Conservation (phyloP, 208 protist genomes). For the Phytomonas serpens region DNA sequence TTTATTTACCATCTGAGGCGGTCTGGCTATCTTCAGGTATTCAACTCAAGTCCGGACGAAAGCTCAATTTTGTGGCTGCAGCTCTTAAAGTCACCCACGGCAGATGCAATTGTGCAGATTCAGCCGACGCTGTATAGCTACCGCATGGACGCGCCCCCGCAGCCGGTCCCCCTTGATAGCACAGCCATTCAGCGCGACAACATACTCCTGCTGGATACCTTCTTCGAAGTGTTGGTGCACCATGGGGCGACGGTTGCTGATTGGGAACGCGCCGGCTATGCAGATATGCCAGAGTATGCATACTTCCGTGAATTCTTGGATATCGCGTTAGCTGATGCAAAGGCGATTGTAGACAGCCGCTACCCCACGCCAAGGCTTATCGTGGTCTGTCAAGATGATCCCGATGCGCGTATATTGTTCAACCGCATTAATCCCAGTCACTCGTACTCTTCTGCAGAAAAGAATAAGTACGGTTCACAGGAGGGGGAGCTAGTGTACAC, state of each 20-base stretch:
- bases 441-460: slow-evolving; percentile 84
- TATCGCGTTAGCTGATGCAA: slow-evolving; percentile 89
- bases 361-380: slow-evolving; percentile 95
- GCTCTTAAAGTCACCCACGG: slow-evolving; percentile 92
- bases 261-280: slow-evolving; percentile 93
- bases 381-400: slow-evolving; percentile 94
- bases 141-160: slow-evolving; percentile 81
- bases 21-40: slow-evolving; percentile 95
- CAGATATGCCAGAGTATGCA: slow-evolving; percentile 91
- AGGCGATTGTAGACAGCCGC: slow-evolving; percentile 81
- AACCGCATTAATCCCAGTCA: slow-evolving; percentile 97
- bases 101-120: slow-evolving; percentile 96
- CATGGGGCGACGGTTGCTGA: slow-evolving; percentile 93
- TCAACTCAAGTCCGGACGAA: slow-evolving; percentile 98
- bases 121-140: slow-evolving; percentile 98
- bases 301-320: slow-evolving; percentile 94
- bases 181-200: slow-evolving; percentile 82
- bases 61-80: slow-evolving; percentile 95
- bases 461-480: slow-evolving; percentile 39
- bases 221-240: slow-evolving; percentile 98
- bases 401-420: slow-evolving; percentile 96
- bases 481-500: slow-evolving; percentile 93
- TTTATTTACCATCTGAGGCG: slow-evolving; percentile 99
- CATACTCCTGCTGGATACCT: slow-evolving; percentile 98
- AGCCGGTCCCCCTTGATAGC: slow-evolving; percentile 92